phyloP scores from a whole-genome alignment of 2,329 filamentous ascomycete genomes.

The Apiospora malaysiana region DNA sequence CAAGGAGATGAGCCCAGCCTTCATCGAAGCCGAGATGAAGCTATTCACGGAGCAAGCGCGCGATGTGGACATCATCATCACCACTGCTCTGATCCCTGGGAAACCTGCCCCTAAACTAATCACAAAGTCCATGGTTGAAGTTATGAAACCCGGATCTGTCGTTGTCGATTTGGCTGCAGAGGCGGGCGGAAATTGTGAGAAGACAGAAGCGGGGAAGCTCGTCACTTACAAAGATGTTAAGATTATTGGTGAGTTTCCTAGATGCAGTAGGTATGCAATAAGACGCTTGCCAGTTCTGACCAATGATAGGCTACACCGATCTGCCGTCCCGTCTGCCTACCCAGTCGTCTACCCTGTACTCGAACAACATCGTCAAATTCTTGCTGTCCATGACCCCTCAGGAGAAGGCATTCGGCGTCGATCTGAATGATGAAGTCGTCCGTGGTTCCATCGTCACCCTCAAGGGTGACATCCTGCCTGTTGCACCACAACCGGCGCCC shows the following conservation, averaged over 20 bases:
- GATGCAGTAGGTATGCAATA: background rate
- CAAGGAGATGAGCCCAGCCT: conserved; percentile 94
- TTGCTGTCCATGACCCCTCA: conserved; percentile 81
- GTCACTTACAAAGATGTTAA: conserved; percentile 78
- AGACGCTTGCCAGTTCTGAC: conserved; percentile 32
- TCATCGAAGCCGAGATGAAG: conserved; percentile 92
- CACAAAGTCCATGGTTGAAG: conserved; percentile 77
- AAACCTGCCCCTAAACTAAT: conserved; percentile 84
- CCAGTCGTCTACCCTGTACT: conserved; percentile 88
- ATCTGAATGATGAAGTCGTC: conserved; percentile 84
- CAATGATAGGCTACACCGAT: conserved; percentile 74
- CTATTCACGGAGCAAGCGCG: conserved; percentile 85
- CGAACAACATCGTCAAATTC: conserved; percentile 92
- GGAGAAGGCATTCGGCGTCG: conserved; percentile 79
- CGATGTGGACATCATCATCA: conserved; percentile 92
- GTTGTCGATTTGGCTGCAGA: conserved; percentile 89
- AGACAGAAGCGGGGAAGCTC: conserved; percentile 76
- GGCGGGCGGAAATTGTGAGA: conserved; percentile 86
- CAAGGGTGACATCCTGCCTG: conserved; percentile 76
- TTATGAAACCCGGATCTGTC: conserved; percentile 90
- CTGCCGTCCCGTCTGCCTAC: conserved; percentile 85
- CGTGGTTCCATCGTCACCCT: conserved; percentile 83
- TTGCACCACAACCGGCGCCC: conserved; percentile 71
- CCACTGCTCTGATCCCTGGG: conserved; percentile 89
- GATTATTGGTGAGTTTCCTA: conserved; percentile 70